A percentile compares a stretch with the other conserved stretches of the same genome.
phyloP scores from a whole-genome alignment of 2,329 filamentous ascomycete species.

The Verticillium klebahnii region DNA sequence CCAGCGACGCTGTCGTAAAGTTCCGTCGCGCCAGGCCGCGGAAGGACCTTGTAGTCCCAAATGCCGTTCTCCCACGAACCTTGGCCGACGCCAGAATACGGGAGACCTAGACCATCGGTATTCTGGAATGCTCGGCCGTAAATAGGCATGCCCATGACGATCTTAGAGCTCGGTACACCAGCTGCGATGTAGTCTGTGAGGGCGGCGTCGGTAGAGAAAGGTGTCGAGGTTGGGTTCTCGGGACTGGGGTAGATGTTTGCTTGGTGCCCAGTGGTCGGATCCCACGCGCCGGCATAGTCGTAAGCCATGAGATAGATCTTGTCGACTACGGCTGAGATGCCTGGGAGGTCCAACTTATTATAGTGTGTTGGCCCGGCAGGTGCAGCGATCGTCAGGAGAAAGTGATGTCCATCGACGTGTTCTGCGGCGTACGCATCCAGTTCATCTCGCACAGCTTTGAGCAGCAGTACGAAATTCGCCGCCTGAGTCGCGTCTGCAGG shows the following conservation, averaged over 20 bases:
- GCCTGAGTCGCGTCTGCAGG: conserved; percentile 30
- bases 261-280: conserved; percentile 58
- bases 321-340: conserved; percentile 37
- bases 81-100: conserved; percentile 58
- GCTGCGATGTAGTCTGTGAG: conserved; percentile 60
- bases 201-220: conserved; percentile 64
- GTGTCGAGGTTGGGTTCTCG: conserved; percentile 53
- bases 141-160: conserved; percentile 74
- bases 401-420: conserved; percentile 42
- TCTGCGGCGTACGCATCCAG: conserved; percentile 43
- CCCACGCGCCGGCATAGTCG: conserved; percentile 69
- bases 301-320: conserved; percentile 66
- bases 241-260: conserved; percentile 63
- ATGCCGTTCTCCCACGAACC: conserved; percentile 71
- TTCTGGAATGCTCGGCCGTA: conserved; percentile 66
- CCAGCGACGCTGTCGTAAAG: conserved; percentile 51
- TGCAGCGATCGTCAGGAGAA: conserved; percentile 49
- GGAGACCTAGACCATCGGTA: conserved; percentile 60
- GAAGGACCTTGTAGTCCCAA: conserved; percentile 79
- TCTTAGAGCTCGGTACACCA: conserved; percentile 60
- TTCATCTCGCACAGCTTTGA: conserved; percentile 37
- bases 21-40: conserved; percentile 54
- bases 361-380: conserved; percentile 46
- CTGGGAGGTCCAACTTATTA: conserved; percentile 37
- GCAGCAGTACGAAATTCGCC: conserved; percentile 38